These are phyloP conservation scores for Alternaria atra DNA, from an alignment of 2,329 filamentous ascomycete species.

Conservation along the genomic window DNA sequence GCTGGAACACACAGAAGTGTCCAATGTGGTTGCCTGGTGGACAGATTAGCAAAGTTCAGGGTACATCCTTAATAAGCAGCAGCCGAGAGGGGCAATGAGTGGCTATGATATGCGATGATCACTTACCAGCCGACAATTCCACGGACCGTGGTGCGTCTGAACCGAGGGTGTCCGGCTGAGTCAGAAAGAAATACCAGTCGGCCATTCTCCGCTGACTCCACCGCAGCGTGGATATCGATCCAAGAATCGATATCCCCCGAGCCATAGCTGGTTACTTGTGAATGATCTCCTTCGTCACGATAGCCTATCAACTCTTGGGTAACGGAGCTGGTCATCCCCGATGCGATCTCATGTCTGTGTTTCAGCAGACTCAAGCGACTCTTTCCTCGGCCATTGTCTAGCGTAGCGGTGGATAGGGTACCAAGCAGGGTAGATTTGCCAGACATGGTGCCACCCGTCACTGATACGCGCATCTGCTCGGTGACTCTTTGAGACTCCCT, in stretches of 20 bases:
- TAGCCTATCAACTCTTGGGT: constrained; percentile 95
- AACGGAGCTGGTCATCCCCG: constrained; percentile 92
- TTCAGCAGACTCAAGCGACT: constrained; percentile 88
- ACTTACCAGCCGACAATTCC: constrained; percentile 84
- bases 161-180: constrained; percentile 89
- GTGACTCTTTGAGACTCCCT: constrained; percentile 20
- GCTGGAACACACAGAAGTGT: constrained; percentile 87
- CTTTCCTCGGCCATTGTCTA: constrained; percentile 92
- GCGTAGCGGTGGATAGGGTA: constrained; percentile 82
- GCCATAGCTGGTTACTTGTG: constrained; percentile 79
- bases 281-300: constrained; percentile 40
- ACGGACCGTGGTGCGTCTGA: constrained; percentile 85
- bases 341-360: constrained; percentile 90
- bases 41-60: constrained; percentile 10
- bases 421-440: constrained; percentile 93
- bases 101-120: not conserved
- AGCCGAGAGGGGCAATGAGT: not conserved
- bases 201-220: constrained; percentile 72
- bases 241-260: constrained; percentile 88
- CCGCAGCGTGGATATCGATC: constrained; percentile 88
- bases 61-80: not conserved
- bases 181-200: constrained; percentile 89
- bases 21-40: constrained; percentile 78
- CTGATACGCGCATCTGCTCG: constrained; percentile 82
- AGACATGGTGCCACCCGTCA: constrained; percentile 88